These are phyloP conservation scores for Musa troglodytarum DNA, from an alignment of 176 grass and related monocot species.

Conservation along the genomic window DNA sequence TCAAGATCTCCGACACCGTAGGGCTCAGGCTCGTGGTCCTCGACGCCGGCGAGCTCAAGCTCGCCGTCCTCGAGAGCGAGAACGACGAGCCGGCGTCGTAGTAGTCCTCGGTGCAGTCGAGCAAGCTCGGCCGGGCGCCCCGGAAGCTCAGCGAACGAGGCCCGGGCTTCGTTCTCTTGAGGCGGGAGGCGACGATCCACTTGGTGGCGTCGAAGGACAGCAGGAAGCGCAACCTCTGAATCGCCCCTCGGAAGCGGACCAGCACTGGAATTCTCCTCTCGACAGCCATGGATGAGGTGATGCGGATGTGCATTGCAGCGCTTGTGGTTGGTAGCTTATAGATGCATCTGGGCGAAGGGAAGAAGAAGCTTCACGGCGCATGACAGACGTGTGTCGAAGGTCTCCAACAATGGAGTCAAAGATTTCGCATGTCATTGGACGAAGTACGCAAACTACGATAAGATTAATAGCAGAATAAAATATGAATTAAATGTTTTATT, in stretches of 20 bases:
- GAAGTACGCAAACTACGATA: too few species aligned
- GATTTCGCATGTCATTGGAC: too few species aligned
- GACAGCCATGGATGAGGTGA: neutral
- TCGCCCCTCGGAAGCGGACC: constrained; percentile 33
- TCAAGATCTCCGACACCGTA: constrained; percentile 11
- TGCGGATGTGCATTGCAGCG: too few species aligned
- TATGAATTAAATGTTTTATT: too few species aligned
- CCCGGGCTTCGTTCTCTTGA: neutral
- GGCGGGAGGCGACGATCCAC: constrained; percentile 35
- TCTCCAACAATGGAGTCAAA: too few species aligned
- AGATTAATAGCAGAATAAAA: too few species aligned
- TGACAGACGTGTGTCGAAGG: too few species aligned
- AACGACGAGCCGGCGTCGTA: neutral
- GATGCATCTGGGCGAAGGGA: too few species aligned
- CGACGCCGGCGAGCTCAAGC: constrained; percentile 17
- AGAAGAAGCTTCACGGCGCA: too few species aligned
- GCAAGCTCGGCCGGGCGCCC: constrained; percentile 26
- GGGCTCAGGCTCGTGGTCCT: constrained; percentile 30
- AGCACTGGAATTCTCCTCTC: constrained; percentile 13
- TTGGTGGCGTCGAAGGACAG: constrained; percentile 52
- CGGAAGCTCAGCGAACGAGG: constrained; percentile 36
- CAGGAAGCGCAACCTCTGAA: constrained; percentile 50
- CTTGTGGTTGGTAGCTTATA: too few species aligned
- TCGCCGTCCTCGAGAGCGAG: neutral
- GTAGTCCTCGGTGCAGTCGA: constrained; percentile 23